Conservation (phyloP, 805 yeast species). For the Saccharomycopsis capsularis region DNA sequence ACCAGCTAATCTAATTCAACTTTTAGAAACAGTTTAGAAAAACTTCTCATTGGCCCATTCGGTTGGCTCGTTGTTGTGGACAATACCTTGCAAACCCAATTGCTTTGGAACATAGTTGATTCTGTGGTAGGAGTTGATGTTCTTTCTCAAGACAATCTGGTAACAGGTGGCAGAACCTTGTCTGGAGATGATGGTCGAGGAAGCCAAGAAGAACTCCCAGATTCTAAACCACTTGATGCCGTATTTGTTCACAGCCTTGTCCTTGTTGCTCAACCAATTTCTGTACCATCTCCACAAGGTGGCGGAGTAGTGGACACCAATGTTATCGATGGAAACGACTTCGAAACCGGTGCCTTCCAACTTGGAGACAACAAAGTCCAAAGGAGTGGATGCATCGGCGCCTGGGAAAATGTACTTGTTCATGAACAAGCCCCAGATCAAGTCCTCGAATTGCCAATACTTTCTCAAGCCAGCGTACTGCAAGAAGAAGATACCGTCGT, state of each 20-base stretch:
- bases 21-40: background rate
- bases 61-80: slow-evolving; percentile 37
- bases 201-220: slow-evolving; percentile 87
- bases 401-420: slow-evolving; percentile 96
- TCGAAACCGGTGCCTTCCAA: slow-evolving; percentile 85
- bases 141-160: slow-evolving; percentile 87
- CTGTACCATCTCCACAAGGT: slow-evolving; percentile 93
- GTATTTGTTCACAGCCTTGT: slow-evolving; percentile 66
- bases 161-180: slow-evolving; percentile 91
- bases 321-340: slow-evolving; percentile 73
- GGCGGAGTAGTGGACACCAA: slow-evolving; percentile 89
- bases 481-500: slow-evolving; percentile 80
- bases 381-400: slow-evolving; percentile 93
- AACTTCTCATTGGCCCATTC: slow-evolving; percentile 15
- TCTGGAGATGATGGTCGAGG: slow-evolving; percentile 77
- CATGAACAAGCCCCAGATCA: slow-evolving; percentile 93
- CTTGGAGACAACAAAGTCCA: slow-evolving; percentile 69
- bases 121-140: slow-evolving; percentile 77
- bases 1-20: too few species aligned
- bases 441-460: slow-evolving; percentile 90
- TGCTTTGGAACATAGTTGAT: slow-evolving; percentile 73
- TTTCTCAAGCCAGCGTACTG: slow-evolving; percentile 90
- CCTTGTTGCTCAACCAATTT: slow-evolving; percentile 85
- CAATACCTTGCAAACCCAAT: slow-evolving; percentile 60
- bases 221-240: slow-evolving; percentile 88